phyloP scores from a whole-genome alignment of 2,329 filamentous ascomycete genomes.

The Fusarium lateritium region DNA sequence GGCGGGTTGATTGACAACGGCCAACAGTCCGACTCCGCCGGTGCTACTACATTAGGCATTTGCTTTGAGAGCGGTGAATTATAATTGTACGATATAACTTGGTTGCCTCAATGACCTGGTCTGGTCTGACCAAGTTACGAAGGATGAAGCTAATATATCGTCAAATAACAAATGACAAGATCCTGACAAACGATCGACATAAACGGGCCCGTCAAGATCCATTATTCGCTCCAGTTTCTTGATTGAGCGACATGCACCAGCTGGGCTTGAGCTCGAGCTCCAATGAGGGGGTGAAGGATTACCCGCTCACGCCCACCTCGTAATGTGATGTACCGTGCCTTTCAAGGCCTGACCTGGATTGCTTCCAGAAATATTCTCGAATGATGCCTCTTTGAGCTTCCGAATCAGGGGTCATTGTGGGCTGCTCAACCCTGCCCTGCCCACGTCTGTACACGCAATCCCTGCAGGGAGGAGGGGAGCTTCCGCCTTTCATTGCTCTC shows the following conservation, averaged over 20 bases:
- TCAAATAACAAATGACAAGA: constrained; percentile 9
- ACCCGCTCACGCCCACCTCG: constrained; percentile 29
- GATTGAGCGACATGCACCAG: neutral
- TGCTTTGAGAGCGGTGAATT: constrained; percentile 6
- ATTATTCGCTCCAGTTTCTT: neutral
- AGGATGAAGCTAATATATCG: constrained; percentile 15
- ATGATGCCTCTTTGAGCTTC: constrained; percentile 36
- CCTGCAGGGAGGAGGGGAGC: constrained; percentile 25
- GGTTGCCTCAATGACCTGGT: neutral
- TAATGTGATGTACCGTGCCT: neutral
- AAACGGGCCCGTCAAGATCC: neutral
- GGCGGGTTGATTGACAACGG: neutral
- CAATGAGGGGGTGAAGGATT: constrained; percentile 6
- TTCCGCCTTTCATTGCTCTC: neutral
- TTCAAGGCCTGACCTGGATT: constrained; percentile 11
- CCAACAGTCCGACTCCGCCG: constrained; percentile 7
- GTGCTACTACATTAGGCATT: neutral
- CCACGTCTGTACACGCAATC: constrained; percentile 23
- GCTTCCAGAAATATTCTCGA: constrained; percentile 48
- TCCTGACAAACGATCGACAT: constrained; percentile 23
- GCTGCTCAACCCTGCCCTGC: constrained; percentile 6
- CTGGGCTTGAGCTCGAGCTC: neutral
- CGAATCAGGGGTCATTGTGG: constrained; percentile 27
- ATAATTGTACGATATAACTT: neutral
- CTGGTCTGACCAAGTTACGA: neutral